Conservation (phyloP, 768 basidiomycete genomes). For the Suillus occidentalis region DNA sequence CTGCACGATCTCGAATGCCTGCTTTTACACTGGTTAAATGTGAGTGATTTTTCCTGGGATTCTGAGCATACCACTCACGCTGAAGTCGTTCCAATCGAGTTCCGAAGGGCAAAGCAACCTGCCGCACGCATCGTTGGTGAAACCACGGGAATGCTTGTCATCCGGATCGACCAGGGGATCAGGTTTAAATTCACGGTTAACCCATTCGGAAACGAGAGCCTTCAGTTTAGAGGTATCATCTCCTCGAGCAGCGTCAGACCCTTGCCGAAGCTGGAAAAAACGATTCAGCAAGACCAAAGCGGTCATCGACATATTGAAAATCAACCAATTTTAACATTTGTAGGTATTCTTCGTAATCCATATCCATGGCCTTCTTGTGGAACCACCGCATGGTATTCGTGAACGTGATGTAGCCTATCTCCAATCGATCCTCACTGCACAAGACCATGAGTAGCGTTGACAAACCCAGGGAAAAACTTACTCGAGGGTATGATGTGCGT, state of each 20-base stretch:
- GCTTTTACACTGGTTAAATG: no score
- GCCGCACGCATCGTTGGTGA: no score
- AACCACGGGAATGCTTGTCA: no score
- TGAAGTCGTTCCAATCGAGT: no score
- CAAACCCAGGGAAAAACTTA: neutral
- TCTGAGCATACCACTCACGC: no score
- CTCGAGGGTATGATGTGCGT: neutral
- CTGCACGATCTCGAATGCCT: no score
- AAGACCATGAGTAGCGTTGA: neutral
- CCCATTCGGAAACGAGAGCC: neutral
- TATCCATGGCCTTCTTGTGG: neutral
- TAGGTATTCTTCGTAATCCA: neutral
- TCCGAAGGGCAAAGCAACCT: no score
- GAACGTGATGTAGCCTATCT: neutral
- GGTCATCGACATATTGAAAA: no score
- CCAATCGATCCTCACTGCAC: neutral
- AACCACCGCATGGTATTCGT: neutral
- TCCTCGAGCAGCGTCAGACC: neutral
- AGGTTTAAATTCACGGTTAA: neutral
- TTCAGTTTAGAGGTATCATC: neutral
- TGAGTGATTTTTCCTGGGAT: no score
- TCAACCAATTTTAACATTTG: neutral
- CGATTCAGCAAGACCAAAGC: no score
- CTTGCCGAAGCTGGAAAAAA: no score
- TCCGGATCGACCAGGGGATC: neutral